phyloP scores from a whole-genome alignment of 2,329 filamentous ascomycete species.

The Colletotrichum echinochloae region DNA sequence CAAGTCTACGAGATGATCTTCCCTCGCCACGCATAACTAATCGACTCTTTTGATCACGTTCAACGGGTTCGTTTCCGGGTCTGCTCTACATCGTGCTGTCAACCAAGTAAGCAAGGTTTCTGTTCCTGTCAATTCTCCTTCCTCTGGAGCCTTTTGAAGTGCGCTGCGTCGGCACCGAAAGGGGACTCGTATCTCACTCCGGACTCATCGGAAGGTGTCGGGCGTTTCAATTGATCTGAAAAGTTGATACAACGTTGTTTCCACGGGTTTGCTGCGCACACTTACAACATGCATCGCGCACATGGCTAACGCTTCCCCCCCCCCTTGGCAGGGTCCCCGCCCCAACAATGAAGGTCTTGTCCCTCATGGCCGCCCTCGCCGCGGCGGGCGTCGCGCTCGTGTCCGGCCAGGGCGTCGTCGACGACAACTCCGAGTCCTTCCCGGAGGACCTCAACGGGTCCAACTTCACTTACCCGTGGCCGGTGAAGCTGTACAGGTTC shows the following conservation, averaged over 20 bases:
- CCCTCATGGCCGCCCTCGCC: constrained; percentile 34
- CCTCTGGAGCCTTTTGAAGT: not conserved
- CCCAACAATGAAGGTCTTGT: constrained; percentile 42
- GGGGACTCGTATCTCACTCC: not conserved
- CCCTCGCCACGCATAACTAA: constrained; percentile 24
- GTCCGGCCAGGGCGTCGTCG: constrained; percentile 46
- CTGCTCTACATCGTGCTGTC: constrained; percentile 11
- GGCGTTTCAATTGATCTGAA: not conserved
- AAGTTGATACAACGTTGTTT: too few species aligned
- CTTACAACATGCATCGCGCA: too few species aligned
- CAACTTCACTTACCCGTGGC: constrained; percentile 66
- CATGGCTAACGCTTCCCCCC: constrained; percentile 12
- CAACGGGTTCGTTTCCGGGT: constrained; percentile 11
- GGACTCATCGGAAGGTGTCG: not conserved
- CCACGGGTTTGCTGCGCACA: too few species aligned
- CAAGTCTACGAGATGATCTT: not conserved
- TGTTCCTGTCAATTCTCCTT: not conserved
- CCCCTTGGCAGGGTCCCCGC: not conserved
- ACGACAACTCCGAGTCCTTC: constrained; percentile 52
- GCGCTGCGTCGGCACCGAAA: not conserved
- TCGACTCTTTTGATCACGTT: constrained; percentile 23
- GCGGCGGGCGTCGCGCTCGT: constrained; percentile 40
- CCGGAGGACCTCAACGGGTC: constrained; percentile 60
- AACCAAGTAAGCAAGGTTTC: constrained; percentile 22
- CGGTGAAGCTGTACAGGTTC: constrained; percentile 61